Conservation (phyloP, 441 rosid genomes). For the Populus hybrid region DNA sequence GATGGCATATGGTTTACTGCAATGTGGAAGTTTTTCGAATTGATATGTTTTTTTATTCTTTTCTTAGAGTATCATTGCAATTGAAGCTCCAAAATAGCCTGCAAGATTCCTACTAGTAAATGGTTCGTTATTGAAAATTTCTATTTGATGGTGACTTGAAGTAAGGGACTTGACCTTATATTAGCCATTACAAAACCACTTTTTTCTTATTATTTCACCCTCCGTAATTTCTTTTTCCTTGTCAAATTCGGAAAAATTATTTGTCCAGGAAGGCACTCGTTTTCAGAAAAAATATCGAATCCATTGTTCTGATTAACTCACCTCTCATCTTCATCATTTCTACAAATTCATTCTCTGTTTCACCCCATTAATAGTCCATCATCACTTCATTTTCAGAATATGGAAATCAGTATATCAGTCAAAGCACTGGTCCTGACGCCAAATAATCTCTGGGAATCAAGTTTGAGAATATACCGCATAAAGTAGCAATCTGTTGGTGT, state of each 20-base stretch:
- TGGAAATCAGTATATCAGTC: background rate
- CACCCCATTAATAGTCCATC: background rate
- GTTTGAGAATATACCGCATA: background rate
- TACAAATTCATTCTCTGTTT: background rate
- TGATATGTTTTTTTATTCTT: constrained; percentile 1
- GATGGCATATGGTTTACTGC: background rate
- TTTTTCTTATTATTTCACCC: background rate
- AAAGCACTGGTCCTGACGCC: background rate
- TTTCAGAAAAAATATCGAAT: background rate
- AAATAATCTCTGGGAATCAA: background rate
- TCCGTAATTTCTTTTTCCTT: background rate
- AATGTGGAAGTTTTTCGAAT: background rate
- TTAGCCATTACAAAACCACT: background rate
- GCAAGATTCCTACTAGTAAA: background rate
- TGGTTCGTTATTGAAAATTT: background rate
- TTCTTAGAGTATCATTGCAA: background rate
- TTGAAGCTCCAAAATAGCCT: constrained; percentile 4
- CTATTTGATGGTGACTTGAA: background rate
- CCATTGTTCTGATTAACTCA: background rate
- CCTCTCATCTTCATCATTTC: background rate
- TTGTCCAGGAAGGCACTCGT: background rate
- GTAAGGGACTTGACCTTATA: background rate
- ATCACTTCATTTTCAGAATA: background rate
- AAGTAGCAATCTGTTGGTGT: background rate
- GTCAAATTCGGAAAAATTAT: background rate